Evolutionary conservation across 176 grass and related monocot species (phyloP).

Genomic region (Olyra latifolia): DNA sequence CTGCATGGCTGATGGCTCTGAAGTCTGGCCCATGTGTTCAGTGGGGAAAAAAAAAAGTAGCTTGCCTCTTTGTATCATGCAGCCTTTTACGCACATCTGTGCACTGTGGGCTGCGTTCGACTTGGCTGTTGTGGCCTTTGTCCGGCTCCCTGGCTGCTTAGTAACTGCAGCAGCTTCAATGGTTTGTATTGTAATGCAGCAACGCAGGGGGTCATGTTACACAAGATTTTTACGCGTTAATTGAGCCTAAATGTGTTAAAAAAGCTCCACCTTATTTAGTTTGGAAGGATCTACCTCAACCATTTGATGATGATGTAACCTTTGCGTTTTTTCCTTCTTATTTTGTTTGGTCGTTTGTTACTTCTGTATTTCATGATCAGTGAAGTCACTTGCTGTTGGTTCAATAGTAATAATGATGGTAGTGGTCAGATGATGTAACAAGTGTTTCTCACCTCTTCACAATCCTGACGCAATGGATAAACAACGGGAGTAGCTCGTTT

Average conservation of each 20-base stretch:
- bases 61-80: neutral
- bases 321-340: neutral
- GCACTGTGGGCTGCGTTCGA: neutral
- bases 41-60: neutral
- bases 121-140: conserved; percentile 24
- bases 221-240: neutral
- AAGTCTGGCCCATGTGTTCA: neutral
- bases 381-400: neutral
- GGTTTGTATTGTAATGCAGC: conserved; percentile 32
- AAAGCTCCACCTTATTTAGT: neutral
- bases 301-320: neutral
- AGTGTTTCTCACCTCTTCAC: neutral
- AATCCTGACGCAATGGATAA: neutral
- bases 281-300: neutral
- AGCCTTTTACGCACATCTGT: neutral
- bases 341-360: neutral
- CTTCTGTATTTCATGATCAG: neutral
- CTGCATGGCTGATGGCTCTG: neutral
- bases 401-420: no score
- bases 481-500: neutral
- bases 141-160: conserved; percentile 19
- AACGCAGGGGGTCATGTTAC: conserved; percentile 11
- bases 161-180: conserved; percentile 43
- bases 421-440: neutral
- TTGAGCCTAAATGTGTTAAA: neutral